These are phyloP conservation scores for Suillus variegatus DNA, from an alignment of 768 basidiomycete species.

Conservation along the genomic window DNA sequence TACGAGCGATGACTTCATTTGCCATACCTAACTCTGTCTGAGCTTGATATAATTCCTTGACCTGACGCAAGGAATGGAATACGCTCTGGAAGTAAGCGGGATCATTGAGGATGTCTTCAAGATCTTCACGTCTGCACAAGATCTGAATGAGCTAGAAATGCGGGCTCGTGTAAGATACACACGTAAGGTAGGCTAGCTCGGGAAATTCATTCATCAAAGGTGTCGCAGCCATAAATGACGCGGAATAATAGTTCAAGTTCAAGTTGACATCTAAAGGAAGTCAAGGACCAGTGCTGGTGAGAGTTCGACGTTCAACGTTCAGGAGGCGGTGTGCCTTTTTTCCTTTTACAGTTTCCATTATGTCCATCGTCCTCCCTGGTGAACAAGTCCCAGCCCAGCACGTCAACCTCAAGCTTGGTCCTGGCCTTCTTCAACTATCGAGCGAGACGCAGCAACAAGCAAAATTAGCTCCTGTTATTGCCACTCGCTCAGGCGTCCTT, in stretches of 20 bases:
- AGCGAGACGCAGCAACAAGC: constrained; percentile 33
- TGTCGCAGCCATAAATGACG: constrained; percentile 29
- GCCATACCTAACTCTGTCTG: constrained; percentile 80
- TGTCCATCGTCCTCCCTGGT: constrained; percentile 78
- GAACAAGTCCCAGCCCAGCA: constrained; percentile 74
- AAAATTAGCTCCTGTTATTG: constrained; percentile 35
- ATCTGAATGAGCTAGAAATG: constrained; percentile 13
- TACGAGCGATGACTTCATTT: constrained; percentile 86
- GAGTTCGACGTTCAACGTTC: not conserved
- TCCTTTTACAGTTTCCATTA: constrained; percentile 40
- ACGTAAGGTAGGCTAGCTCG: constrained; percentile 75
- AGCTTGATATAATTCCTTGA: constrained; percentile 72
- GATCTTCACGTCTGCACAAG: constrained; percentile 71
- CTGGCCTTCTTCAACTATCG: constrained; percentile 65
- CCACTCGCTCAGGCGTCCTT: constrained; percentile 72
- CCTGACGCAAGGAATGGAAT: constrained; percentile 75
- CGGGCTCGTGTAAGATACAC: constrained; percentile 26
- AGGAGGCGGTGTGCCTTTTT: not conserved
- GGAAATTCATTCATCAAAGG: constrained; percentile 67
- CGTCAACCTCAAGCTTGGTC: constrained; percentile 84
- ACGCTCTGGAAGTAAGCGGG: constrained; percentile 84
- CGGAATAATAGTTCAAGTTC: not conserved
- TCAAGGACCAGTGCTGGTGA: not conserved
- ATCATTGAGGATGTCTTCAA: constrained; percentile 87
- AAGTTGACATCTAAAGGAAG: not conserved